phyloP scores from a whole-genome alignment of 768 basidiomycete genomes.

The Daedaleopsis sinensis region DNA sequence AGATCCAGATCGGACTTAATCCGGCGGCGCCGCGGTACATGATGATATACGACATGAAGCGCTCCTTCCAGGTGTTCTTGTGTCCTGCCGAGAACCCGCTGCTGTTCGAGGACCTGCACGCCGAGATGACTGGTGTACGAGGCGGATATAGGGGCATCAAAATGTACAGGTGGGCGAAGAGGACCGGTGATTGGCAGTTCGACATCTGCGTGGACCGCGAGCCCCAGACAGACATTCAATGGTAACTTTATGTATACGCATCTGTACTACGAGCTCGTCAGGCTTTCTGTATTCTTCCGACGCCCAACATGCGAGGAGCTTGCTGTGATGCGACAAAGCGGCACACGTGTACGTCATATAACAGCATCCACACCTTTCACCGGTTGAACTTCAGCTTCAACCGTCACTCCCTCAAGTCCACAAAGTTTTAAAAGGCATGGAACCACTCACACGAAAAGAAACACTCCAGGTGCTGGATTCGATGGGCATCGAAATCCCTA shows the following conservation, averaged over 20 bases:
- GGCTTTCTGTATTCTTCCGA: too few species aligned
- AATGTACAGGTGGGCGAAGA: slow-evolving; percentile 33
- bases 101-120: slow-evolving; percentile 17
- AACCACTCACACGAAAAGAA: slow-evolving; percentile 7
- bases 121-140: slow-evolving; percentile 18
- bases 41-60: slow-evolving; percentile 44
- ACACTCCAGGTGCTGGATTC: background rate
- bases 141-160: slow-evolving; percentile 21
- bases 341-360: too few species aligned
- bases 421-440: background rate
- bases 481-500: slow-evolving; percentile 18
- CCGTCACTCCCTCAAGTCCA: background rate
- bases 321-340: too few species aligned
- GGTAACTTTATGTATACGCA: slow-evolving; percentile 5
- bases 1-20: slow-evolving; percentile 34
- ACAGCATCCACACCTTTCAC: too few species aligned
- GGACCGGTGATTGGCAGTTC: slow-evolving; percentile 24
- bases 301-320: too few species aligned
- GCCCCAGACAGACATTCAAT: slow-evolving; percentile 16
- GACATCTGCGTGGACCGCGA: slow-evolving; percentile 26
- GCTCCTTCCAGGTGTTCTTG: slow-evolving; percentile 40
- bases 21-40: slow-evolving; percentile 11
- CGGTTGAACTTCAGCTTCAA: too few species aligned
- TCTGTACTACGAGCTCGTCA: too few species aligned
- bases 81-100: slow-evolving; percentile 22